phyloP scores from a whole-genome alignment of 768 basidiomycete genomes.

The Suillus weaverae region DNA sequence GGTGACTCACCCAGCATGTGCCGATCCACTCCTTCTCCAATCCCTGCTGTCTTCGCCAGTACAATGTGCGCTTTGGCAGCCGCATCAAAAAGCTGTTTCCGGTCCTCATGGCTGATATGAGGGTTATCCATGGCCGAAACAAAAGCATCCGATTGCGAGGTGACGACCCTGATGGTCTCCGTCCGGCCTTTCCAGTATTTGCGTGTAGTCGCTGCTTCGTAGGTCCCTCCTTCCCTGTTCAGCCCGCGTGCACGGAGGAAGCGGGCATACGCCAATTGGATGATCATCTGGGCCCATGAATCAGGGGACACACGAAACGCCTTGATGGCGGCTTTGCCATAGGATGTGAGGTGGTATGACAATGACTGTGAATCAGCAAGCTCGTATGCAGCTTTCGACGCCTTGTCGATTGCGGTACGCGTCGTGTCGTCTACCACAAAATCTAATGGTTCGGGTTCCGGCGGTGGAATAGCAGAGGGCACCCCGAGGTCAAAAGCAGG shows the following conservation, averaged over 20 bases:
- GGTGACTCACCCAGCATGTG: constrained; percentile 72
- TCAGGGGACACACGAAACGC: constrained; percentile 88
- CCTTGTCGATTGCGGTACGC: constrained; percentile 50
- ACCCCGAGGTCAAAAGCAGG: constrained; percentile 66
- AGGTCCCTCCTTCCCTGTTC: constrained; percentile 66
- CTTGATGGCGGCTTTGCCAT: constrained; percentile 88
- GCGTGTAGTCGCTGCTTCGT: constrained; percentile 92
- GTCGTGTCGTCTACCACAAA: constrained; percentile 45
- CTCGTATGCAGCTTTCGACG: constrained; percentile 53
- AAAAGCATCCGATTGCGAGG: constrained; percentile 74
- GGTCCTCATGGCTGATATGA: constrained; percentile 36
- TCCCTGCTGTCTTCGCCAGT: constrained; percentile 65
- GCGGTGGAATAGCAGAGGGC: constrained; percentile 14
- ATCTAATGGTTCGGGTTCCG: constrained; percentile 54
- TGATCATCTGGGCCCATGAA: constrained; percentile 90
- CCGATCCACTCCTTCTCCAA: constrained; percentile 79
- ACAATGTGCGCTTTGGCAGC: constrained; percentile 66
- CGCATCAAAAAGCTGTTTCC: constrained; percentile 52
- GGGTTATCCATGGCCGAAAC: constrained; percentile 69
- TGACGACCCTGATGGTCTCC: constrained; percentile 88
- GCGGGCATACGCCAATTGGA: constrained; percentile 86
- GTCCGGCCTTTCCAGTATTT: constrained; percentile 88
- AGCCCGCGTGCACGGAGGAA: constrained; percentile 37
- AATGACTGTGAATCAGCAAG: constrained; percentile 67
- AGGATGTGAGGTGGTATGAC: constrained; percentile 62